Base-by-base conservation (phyloP, 805 yeast genomes). In the Saturnispora zaruensis region DNA sequence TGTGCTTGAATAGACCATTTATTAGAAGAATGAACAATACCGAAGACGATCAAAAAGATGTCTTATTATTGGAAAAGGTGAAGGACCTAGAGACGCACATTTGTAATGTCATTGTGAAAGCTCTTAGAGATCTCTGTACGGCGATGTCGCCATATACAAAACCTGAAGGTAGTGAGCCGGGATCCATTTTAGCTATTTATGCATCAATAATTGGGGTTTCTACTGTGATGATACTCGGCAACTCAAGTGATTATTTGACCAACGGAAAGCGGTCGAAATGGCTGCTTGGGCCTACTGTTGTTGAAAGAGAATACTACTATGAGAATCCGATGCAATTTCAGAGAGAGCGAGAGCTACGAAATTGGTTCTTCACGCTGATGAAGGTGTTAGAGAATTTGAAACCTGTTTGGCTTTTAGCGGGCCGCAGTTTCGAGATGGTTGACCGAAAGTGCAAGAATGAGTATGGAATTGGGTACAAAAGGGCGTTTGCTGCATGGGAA, bases 1-100 rank as follows among this genome's bases (percentile, higher is more conserved):
- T 81, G n/a, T 79, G 84, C 50, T 70, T 80, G 47, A 80, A 80
- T 57, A 67, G 81, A 40, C 84, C 84, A 2, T 79, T 80, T 56
- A 72, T 52, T 14, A 24, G 18, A 26, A 25, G 45, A 7, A 18
- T 25, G 2, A 33, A 40, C 11, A 23, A 8, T 6, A 24, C 25
- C 6, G 38, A 38, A 11, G 8, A 5, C 6, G 24, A 30, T 40
- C 8, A 23, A 16, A 20, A 24, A 4, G 26, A 28, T 16, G 13
- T 16, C 11, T 23, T 30, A 14, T 11, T 16, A 16, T 21, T 24
- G 8, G 11, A 42, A 4, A 16, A 33, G 24, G 30, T 79, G 38
- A 80, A 77, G 3, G 57, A 70, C 6, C 14, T 34, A 34, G 48
- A 48, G 24, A 34, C 48, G 5, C 47, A 44, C 30, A 38, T 58